phyloP scores from a whole-genome alignment of 2,329 filamentous ascomycete species.

The Ascochyta viciae-villosae region DNA sequence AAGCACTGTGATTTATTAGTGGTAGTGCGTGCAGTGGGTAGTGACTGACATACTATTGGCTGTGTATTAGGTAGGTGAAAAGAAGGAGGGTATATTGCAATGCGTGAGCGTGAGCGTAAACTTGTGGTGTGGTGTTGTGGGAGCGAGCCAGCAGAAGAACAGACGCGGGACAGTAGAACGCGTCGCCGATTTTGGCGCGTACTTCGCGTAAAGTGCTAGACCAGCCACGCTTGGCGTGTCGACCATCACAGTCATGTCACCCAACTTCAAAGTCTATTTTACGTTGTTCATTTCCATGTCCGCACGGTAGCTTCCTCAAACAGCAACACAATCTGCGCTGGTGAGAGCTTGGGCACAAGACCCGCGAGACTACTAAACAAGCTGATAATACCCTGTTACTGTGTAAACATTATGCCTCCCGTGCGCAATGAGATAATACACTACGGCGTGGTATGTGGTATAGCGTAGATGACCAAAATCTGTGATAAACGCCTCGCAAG shows the following conservation, averaged over 20 bases:
- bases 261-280: background rate
- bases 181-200: conserved; percentile 11
- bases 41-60: conserved; percentile 7
- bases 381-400: background rate
- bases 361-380: conserved; percentile 4
- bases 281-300: background rate
- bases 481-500: conserved; percentile 7
- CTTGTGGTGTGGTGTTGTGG: conserved; percentile 2
- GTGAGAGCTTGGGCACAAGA: conserved; percentile 7
- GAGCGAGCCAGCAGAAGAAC: conserved; percentile 7
- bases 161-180: conserved; percentile 10
- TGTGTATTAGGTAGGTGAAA: conserved; percentile 10
- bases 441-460: conserved; percentile 3
- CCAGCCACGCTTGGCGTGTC: conserved; percentile 3
- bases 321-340: conserved; percentile 1
- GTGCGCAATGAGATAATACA: conserved; percentile 2
- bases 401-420: conserved; percentile 8
- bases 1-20: conserved; percentile 68
- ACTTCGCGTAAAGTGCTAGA: conserved; percentile 15
- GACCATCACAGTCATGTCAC: background rate
- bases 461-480: conserved; percentile 3
- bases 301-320: conserved; percentile 12
- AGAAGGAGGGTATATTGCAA: conserved; percentile 3
- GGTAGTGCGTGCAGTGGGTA: background rate
- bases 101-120: background rate